These are phyloP conservation scores for Globisporangium viniferum DNA, from an alignment of 352 stramenopile species.

Conservation along the genomic window DNA sequence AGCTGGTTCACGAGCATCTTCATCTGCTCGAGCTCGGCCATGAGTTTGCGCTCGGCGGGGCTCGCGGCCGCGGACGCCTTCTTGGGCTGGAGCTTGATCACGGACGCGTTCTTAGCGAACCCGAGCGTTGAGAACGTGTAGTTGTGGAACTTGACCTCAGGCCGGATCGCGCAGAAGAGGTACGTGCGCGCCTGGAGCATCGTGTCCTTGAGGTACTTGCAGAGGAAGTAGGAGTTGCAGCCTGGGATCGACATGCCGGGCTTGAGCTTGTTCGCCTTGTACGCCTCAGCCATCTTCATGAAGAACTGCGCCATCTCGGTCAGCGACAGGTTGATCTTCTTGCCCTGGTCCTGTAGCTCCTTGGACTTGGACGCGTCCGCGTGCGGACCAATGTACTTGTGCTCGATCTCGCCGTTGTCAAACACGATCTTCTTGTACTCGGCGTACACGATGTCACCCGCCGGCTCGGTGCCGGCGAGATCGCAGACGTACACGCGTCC, in stretches of 20 bases:
- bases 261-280: constrained; percentile 94
- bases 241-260: constrained; percentile 90
- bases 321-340: constrained; percentile 95
- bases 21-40: constrained; percentile 94
- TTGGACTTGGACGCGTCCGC: constrained; percentile 91
- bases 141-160: constrained; percentile 90
- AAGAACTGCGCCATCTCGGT: constrained; percentile 97
- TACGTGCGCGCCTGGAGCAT: constrained; percentile 93
- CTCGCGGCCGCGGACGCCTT: constrained; percentile 89
- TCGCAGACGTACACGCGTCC: constrained; percentile 94
- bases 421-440: constrained; percentile 93
- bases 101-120: constrained; percentile 93
- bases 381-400: constrained; percentile 90
- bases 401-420: constrained; percentile 89
- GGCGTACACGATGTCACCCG: constrained; percentile 92
- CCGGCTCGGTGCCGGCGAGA: constrained; percentile 90
- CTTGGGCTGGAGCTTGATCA: constrained; percentile 95
- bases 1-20: constrained; percentile 84
- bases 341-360: constrained; percentile 93
- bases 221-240: constrained; percentile 95
- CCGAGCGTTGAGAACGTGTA: constrained; percentile 94
- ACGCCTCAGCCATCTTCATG: constrained; percentile 95
- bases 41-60: constrained; percentile 90
- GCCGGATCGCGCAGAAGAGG: constrained; percentile 92
- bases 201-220: constrained; percentile 96